A percentile compares a stretch with the other conserved stretches of the same genome.
phyloP scores from a whole-genome alignment of 179 eudicot genomes.

The Patellifolia procumbens region DNA sequence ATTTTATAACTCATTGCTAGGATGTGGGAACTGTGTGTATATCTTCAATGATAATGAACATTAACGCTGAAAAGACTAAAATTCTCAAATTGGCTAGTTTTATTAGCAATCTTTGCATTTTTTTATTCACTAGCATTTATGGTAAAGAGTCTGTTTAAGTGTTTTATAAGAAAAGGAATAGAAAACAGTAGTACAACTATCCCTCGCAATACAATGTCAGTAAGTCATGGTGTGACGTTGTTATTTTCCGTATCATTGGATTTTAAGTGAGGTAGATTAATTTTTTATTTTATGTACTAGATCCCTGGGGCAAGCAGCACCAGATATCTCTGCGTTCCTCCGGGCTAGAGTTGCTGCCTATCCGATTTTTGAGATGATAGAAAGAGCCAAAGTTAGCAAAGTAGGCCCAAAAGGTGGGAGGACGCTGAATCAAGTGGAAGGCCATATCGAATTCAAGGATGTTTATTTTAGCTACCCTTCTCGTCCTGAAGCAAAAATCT shows the following conservation, averaged over 20 bases:
- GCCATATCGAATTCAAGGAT: constrained; percentile 72
- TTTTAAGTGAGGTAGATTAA: not conserved
- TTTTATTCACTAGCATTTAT: not conserved
- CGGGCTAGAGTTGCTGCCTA: constrained; percentile 83
- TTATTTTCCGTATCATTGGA: not conserved
- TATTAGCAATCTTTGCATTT: not conserved
- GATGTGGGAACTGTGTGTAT: not conserved
- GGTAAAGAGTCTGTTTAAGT: not conserved
- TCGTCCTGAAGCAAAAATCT: constrained; percentile 80
- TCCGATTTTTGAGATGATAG: constrained; percentile 91
- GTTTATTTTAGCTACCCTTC: constrained; percentile 90
- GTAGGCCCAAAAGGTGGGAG: constrained; percentile 44
- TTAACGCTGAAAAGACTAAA: not conserved
- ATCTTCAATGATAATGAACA: not conserved
- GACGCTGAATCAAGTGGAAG: constrained; percentile 65
- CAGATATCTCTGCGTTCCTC: constrained; percentile 82
- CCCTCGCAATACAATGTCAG: not conserved
- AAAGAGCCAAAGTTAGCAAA: constrained; percentile 53
- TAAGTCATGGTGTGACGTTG: not conserved
- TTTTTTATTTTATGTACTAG: constrained; percentile 42
- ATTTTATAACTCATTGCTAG: not conserved
- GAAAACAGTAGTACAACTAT: not conserved
- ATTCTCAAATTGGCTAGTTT: not conserved
- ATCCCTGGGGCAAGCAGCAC: constrained; percentile 96
- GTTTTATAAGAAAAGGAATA: not conserved